Evolutionary conservation across 257 asterid species (phyloP).

Genomic region (Lantana camara): DNA sequence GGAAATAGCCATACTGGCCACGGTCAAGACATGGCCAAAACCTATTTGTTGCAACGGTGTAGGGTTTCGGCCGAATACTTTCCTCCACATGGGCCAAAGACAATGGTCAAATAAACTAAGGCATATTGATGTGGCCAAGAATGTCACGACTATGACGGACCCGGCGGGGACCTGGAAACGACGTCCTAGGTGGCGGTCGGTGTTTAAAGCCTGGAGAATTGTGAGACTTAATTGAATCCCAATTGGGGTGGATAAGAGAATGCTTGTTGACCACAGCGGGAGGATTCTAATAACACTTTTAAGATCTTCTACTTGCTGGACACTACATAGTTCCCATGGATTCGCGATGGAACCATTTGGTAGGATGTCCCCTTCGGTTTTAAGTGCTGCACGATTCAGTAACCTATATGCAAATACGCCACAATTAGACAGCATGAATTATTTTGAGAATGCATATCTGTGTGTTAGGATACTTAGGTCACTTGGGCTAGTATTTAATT

Average conservation of each 20-base stretch:
- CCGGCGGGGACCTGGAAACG: constrained; percentile 41
- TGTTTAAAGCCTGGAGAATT: constrained; percentile 42
- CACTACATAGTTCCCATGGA: constrained; percentile 45
- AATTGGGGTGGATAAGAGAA: constrained; percentile 41
- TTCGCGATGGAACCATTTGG: constrained; percentile 26
- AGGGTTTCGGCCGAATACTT: neutral
- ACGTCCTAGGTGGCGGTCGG: constrained; percentile 39
- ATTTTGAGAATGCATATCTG: too few relatives aligned
- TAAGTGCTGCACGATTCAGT: constrained; percentile 45
- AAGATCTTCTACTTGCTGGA: constrained; percentile 51
- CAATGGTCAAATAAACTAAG: constrained; percentile 24
- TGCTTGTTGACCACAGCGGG: constrained; percentile 47
- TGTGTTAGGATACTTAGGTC: too few relatives aligned
- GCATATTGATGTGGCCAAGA: constrained; percentile 32
- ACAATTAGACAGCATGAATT: neutral
- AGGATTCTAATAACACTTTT: constrained; percentile 36
- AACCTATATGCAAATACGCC: constrained; percentile 19
- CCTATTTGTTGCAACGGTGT: constrained; percentile 34
- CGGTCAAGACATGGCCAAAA: constrained; percentile 47
- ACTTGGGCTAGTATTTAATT: too few relatives aligned
- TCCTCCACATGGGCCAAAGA: constrained; percentile 31
- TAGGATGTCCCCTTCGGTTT: constrained; percentile 34
- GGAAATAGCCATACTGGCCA: constrained; percentile 48
- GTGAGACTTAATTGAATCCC: constrained; percentile 41
- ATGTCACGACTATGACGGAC: constrained; percentile 35